Conservation (phyloP, 805 yeast genomes). For the Candida pini region DNA sequence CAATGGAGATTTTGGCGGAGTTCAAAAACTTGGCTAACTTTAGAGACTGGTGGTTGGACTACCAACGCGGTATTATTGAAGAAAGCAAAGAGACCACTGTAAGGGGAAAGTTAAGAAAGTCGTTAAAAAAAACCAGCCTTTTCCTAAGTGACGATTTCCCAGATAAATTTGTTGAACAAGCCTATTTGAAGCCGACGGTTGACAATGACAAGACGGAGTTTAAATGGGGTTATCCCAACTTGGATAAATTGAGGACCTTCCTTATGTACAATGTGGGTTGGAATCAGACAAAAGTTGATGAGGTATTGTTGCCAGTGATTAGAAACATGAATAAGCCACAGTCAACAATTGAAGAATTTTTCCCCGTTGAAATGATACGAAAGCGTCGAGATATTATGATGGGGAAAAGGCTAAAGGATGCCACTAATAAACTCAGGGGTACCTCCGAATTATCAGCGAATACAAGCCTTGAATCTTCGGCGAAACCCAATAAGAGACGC, state of each 20-base stretch:
- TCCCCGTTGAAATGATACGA: slow-evolving; percentile 52
- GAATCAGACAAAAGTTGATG: slow-evolving; percentile 71
- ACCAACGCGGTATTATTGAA: slow-evolving; percentile 34
- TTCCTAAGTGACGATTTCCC: slow-evolving; percentile 66
- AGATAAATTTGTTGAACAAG: slow-evolving; percentile 58
- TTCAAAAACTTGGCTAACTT: slow-evolving; percentile 45
- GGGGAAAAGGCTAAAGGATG: slow-evolving; percentile 59
- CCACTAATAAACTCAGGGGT: slow-evolving; percentile 43
- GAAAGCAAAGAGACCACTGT: slow-evolving; percentile 41
- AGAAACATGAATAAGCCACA: slow-evolving; percentile 72
- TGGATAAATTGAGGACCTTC: slow-evolving; percentile 70
- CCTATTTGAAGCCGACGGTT: slow-evolving; percentile 77
- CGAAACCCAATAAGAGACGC: neutral
- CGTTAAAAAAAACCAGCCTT: slow-evolving; percentile 46
- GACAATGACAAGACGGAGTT: slow-evolving; percentile 75
- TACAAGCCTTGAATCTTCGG: too few species aligned
- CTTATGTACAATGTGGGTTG: slow-evolving; percentile 73
- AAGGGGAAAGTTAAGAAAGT: slow-evolving; percentile 50
- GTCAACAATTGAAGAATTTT: slow-evolving; percentile 59
- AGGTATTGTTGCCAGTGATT: slow-evolving; percentile 79
- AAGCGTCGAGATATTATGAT: slow-evolving; percentile 39
- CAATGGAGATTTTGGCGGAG: slow-evolving; percentile 85
- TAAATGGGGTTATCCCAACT: slow-evolving; percentile 85
- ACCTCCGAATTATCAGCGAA: too few species aligned
- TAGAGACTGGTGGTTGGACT: slow-evolving; percentile 54